These are phyloP conservation scores for Pterulicium gracile DNA, from an alignment of 1,284 basidiomycete species.

Conservation along the genomic window DNA sequence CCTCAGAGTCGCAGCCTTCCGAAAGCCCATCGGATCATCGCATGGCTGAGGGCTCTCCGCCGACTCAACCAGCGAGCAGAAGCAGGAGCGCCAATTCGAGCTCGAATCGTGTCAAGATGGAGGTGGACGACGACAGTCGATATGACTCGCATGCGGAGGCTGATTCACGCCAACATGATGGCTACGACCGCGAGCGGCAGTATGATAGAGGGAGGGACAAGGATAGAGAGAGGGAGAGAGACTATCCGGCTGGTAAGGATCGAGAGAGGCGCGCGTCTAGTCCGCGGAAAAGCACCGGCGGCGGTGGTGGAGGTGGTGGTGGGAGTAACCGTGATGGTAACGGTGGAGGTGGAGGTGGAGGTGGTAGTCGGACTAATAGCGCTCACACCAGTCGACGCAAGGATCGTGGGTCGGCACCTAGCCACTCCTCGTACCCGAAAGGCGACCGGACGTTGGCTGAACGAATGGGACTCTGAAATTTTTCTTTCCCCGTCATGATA, in stretches of 20 bases:
- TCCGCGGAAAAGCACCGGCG: too few species aligned
- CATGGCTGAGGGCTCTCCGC: too few species aligned
- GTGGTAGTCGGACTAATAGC: background rate
- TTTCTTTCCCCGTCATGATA: constrained; percentile 11
- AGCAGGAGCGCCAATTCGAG: constrained; percentile 26
- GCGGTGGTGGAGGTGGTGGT: constrained; percentile 20
- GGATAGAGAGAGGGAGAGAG: constrained; percentile 14
- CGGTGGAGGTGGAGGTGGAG: constrained; percentile 10
- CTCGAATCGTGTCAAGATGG: constrained; percentile 36
- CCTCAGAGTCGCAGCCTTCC: too few species aligned
- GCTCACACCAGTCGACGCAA: constrained; percentile 10
- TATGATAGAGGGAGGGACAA: too few species aligned
- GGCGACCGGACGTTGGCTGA: constrained; percentile 73
- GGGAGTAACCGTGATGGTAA: constrained; percentile 19
- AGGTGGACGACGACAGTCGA: constrained; percentile 45
- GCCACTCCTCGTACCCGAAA: constrained; percentile 16
- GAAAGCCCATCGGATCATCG: background rate
- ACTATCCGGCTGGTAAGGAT: too few species aligned
- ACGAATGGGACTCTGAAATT: constrained; percentile 54
- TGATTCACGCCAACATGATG: constrained; percentile 22
- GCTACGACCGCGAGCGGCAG: too few species aligned
- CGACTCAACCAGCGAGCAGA: constrained; percentile 17
- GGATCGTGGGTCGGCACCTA: constrained; percentile 15
- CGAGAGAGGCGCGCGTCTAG: too few species aligned
- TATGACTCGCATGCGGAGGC: too few species aligned